phyloP scores from a whole-genome alignment of 2,329 filamentous ascomycete species.

The Cladosporium phlei region DNA sequence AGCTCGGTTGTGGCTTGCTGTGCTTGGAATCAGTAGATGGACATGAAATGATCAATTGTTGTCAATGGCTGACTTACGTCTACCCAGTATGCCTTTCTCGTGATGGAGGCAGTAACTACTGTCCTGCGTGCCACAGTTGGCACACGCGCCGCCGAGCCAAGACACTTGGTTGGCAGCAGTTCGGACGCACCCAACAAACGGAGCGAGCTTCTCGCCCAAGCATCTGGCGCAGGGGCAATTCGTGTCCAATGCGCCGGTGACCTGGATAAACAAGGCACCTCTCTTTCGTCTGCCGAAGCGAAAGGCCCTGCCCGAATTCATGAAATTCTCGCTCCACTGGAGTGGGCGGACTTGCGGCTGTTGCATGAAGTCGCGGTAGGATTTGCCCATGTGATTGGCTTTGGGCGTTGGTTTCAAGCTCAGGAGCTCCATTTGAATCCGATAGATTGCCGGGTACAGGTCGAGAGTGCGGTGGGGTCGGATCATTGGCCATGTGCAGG shows the following conservation, averaged over 20 bases:
- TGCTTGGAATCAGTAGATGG: too few relatives aligned
- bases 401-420: too few relatives aligned
- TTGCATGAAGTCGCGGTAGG: not conserved
- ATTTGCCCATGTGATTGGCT: not conserved
- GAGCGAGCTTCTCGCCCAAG: not conserved
- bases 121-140: constrained; percentile 1
- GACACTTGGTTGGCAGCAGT: not conserved
- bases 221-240: not conserved
- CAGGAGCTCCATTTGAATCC: not conserved
- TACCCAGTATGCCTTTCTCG: too few relatives aligned
- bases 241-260: not conserved
- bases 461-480: not conserved
- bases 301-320: not conserved
- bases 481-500: not conserved
- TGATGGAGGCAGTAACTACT: not conserved
- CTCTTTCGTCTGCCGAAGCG: not conserved
- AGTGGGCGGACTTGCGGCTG: not conserved
- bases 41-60: too few relatives aligned
- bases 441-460: not conserved
- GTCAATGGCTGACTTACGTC: too few relatives aligned
- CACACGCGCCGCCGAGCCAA: constrained; percentile 1
- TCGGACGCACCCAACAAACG: not conserved
- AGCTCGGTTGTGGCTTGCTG: too few relatives aligned
- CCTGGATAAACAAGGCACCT: not conserved
- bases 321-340: not conserved